These are phyloP conservation scores for Lepraria neglecta DNA, from an alignment of 495 filamentous ascomycete genomes.

Conservation along the genomic window DNA sequence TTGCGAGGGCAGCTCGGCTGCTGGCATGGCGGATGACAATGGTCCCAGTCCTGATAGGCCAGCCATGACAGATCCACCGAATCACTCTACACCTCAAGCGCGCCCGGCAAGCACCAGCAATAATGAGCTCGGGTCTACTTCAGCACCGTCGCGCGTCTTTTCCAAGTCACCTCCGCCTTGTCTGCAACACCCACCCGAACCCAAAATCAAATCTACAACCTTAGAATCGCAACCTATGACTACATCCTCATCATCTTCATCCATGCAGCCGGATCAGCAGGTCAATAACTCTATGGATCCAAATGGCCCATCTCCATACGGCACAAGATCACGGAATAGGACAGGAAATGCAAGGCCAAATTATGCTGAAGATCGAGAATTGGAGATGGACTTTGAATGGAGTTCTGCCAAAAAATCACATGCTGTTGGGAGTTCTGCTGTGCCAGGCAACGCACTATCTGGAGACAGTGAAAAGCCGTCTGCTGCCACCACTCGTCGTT, in stretches of 20 bases:
- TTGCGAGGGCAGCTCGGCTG: constrained; percentile 23
- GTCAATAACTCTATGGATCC: constrained; percentile 39
- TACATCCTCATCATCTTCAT: constrained; percentile 39
- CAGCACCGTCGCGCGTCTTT: constrained; percentile 15
- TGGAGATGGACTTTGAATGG: constrained; percentile 73
- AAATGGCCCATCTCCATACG: constrained; percentile 66
- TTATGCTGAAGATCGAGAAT: constrained; percentile 93
- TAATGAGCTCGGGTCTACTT: constrained; percentile 13
- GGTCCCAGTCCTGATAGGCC: constrained; percentile 19
- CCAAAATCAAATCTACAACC: constrained; percentile 13
- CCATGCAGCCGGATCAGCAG: constrained; percentile 38
- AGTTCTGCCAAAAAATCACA: constrained; percentile 44
- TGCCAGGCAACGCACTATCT: constrained; percentile 19
- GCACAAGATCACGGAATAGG: constrained; percentile 90
- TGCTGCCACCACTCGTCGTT: constrained; percentile 39
- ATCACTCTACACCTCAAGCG: constrained; percentile 17
- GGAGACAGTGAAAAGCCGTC: constrained; percentile 41
- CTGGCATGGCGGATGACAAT: constrained; percentile 28
- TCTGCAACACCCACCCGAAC: constrained; percentile 12
- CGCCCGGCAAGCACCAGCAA: constrained; percentile 18
- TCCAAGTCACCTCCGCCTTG: constrained; percentile 21
- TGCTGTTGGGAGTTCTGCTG: constrained; percentile 25
- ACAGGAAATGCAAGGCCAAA: constrained; percentile 75
- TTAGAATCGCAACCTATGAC: constrained; percentile 46
- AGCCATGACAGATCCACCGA: constrained; percentile 15